Base-by-base conservation (phyloP, 2,329 filamentous ascomycete species). In the Chaetomium olivaceum region DNA sequence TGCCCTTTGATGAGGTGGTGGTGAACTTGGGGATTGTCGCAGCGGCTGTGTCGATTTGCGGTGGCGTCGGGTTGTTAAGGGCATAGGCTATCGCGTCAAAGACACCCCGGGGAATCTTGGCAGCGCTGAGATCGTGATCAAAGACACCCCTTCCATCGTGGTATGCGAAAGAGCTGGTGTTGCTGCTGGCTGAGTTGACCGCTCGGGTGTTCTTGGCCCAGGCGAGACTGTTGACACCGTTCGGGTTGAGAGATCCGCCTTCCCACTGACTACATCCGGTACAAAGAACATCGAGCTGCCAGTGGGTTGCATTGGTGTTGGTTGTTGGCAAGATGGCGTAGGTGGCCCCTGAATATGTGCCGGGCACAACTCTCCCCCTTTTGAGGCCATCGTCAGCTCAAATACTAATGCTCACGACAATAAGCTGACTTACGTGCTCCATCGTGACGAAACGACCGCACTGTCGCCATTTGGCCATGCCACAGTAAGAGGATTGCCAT, bases 371-470 rank as follows among this genome's bases (percentile, higher is more conserved):
- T 29, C 70, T 68, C 16, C 63, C 65, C 5, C 69, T 71, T 23
- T 39, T 21, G 27, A 27, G 7, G 1, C 27, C 55, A 9, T 12
- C 4, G 14, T 33, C 29, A 55, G 29, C 9, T 9, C 19, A 21
- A 3, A 4, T 5, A 9, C 4, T 31, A 4, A 3, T n/a, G 14
- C 8, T 52, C 2, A 3, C 5, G 16, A 6, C 1, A 16, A 1
- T 7, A n/a, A 27, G n/a, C 1, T 27, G 8, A 73, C 75, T 66
- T 68, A 78, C 77, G 71, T 76, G 9, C 76, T 75, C 71, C 75
- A 78, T 31, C 77, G 73, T 11, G 77, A 78, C 3, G 76, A 77
- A 23, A 77, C 78, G 1, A 78, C 73, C 1, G 75, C 76, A 6
- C 69, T 73, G n/a, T 74, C 71, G 11, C 74, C 76, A 66, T 76